Percentiles rank a stretch among this genome's conserved stretches.
Evolutionary conservation across 169 alveolate species (phyloP).

Genomic region (Blepharisma undulans): DNA sequence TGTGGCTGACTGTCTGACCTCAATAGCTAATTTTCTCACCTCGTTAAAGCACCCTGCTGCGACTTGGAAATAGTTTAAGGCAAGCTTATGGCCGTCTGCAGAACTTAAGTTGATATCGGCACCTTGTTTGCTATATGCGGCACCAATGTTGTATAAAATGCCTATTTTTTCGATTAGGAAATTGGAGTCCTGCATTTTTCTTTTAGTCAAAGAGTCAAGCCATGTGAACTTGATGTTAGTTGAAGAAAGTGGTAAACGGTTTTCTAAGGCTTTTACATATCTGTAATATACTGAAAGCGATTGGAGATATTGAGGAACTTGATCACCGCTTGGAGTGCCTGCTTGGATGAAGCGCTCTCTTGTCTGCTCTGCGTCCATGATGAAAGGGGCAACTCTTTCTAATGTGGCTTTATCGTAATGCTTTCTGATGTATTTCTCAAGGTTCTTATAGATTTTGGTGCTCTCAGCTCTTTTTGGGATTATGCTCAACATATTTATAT

Average conservation of each 20-base stretch:
- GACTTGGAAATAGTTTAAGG: constrained; percentile 10
- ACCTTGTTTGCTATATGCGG: constrained; percentile 32
- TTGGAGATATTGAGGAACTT: not conserved
- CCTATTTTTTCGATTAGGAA: constrained; percentile 19
- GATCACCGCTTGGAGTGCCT: not conserved
- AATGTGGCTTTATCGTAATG: constrained; percentile 14
- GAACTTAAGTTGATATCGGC: not conserved
- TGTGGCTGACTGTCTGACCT: not conserved
- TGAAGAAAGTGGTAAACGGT: not conserved
- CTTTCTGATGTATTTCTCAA: constrained; percentile 30
- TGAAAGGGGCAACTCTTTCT: constrained; percentile 28
- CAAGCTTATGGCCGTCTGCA: constrained; percentile 32
- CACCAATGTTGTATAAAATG: constrained; percentile 36
- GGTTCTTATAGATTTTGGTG: constrained; percentile 24
- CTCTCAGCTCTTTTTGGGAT: constrained; percentile 24
- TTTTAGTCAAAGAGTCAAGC: constrained; percentile 6
- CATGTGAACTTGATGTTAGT: constrained; percentile 27
- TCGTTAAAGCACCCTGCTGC: constrained; percentile 38
- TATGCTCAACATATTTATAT: not conserved
- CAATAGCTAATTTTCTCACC: not conserved
- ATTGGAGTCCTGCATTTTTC: not conserved
- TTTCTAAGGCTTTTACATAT: not conserved
- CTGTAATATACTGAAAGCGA: constrained; percentile 15
- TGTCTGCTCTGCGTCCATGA: not conserved
- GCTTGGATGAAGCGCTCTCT: not conserved